Percentiles rank a stretch among this genome's conserved stretches.
phyloP scores from a whole-genome alignment of 1,284 basidiomycete genomes.

The Cerrena zonata region DNA sequence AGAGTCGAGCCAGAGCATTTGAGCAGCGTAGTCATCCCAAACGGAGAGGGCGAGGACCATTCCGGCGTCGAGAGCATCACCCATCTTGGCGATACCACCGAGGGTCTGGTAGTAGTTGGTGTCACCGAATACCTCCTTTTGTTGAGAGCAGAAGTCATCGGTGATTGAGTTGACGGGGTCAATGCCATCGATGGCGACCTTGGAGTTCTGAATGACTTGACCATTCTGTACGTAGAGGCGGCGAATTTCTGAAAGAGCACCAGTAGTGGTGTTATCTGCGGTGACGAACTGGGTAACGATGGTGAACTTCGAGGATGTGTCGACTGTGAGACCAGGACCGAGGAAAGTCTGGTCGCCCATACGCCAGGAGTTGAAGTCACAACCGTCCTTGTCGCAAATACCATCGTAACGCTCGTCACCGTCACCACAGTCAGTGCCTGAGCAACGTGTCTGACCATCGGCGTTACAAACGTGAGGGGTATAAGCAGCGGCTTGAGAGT shows the following conservation, averaged over 20 bases:
- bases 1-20: no score
- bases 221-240: no score
- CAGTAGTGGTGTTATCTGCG: slow-evolving; percentile 38
- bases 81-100: slow-evolving; percentile 38
- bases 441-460: slow-evolving; percentile 36
- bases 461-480: slow-evolving; percentile 45
- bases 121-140: slow-evolving; percentile 35
- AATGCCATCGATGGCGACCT: slow-evolving; percentile 38
- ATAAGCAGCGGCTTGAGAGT: slow-evolving; percentile 41
- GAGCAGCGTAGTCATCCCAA: no score
- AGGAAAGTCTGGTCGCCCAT: slow-evolving; percentile 45
- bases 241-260: slow-evolving; percentile 45
- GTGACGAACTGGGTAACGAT: slow-evolving; percentile 48
- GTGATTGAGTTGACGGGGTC: slow-evolving; percentile 33
- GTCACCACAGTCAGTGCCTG: slow-evolving; percentile 35
- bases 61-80: slow-evolving; percentile 38
- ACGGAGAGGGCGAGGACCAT: slow-evolving; percentile 52
- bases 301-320: slow-evolving; percentile 42
- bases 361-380: slow-evolving; percentile 54
- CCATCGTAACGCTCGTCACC: slow-evolving; percentile 35
- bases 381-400: slow-evolving; percentile 47
- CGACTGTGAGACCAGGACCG: slow-evolving; percentile 40
- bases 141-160: slow-evolving; percentile 32
- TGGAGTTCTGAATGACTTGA: slow-evolving; percentile 45
- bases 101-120: slow-evolving; percentile 29